These are phyloP conservation scores for Isatis tinctoria DNA, from an alignment of 345 rosid genomes.

Conservation along the genomic window DNA sequence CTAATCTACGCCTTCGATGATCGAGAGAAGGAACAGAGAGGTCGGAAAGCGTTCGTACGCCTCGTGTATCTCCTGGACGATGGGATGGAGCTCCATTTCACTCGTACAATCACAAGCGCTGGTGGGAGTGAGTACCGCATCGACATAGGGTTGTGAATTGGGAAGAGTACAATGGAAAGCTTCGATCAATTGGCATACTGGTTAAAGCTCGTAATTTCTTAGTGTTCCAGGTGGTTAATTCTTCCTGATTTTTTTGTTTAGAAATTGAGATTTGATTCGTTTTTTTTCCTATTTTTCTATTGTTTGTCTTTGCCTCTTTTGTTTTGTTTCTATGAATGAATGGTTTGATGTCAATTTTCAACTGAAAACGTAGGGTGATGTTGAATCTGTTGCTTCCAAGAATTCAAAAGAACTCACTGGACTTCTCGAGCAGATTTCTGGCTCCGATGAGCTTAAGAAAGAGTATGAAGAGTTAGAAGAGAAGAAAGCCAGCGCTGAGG, in stretches of 20 bases:
- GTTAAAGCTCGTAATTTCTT: constrained; percentile 97
- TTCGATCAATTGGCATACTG: constrained; percentile 80
- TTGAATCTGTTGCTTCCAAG: constrained; percentile 96
- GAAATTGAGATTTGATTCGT: neutral
- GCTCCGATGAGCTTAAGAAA: constrained; percentile 92
- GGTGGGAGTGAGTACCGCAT: constrained; percentile 92
- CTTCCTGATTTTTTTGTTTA: neutral
- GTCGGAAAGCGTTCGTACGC: constrained; percentile 80
- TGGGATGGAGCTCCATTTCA: constrained; percentile 75
- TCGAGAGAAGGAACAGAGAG: constrained; percentile 84
- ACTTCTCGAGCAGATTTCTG: constrained; percentile 90
- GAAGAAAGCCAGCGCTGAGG: constrained; percentile 79
- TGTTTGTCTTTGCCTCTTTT: neutral
- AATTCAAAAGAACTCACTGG: constrained; percentile 92
- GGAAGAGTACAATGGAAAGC: constrained; percentile 79
- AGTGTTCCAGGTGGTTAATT: constrained; percentile 76
- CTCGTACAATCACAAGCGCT: constrained; percentile 60
- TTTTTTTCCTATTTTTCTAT: neutral
- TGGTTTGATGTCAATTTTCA: neutral
- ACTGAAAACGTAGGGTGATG: constrained; percentile 70
- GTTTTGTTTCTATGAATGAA: neutral
- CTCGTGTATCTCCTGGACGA: constrained; percentile 64
- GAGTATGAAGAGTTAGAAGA: constrained; percentile 78
- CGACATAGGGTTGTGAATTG: constrained; percentile 68
- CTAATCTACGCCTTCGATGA: constrained; percentile 92